These are phyloP conservation scores for Paramyrothecium roridum DNA, from an alignment of 2,329 filamentous ascomycete genomes.

Conservation along the genomic window DNA sequence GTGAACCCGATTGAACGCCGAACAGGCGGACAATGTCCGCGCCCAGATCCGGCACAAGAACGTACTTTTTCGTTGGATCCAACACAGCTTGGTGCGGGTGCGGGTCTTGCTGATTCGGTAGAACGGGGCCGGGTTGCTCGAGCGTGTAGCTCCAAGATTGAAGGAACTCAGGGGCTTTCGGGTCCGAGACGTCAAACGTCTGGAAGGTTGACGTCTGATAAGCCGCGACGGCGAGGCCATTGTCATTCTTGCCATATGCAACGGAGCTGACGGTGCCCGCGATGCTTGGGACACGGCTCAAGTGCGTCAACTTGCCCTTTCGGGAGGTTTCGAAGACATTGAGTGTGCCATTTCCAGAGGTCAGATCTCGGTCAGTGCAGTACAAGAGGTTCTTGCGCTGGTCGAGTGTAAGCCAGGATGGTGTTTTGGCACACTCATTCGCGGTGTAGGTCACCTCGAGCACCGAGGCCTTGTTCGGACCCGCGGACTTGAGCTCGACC, in stretches of 20 bases:
- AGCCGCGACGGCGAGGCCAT: constrained; percentile 39
- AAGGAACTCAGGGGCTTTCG: constrained; percentile 26
- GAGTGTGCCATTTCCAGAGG: constrained; percentile 44
- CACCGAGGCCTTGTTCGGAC: constrained; percentile 2
- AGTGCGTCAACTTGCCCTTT: constrained; percentile 34
- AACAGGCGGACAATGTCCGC: constrained; percentile 60
- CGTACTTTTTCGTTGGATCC: constrained; percentile 61
- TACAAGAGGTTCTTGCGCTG: constrained; percentile 46
- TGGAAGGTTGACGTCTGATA: constrained; percentile 33
- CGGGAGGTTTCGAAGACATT: constrained; percentile 31
- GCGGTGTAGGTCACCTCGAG: constrained; percentile 40
- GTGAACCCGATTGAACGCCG: constrained; percentile 39
- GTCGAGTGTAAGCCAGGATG: constrained; percentile 61
- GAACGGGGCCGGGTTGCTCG: constrained; percentile 30
- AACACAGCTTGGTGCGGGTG: constrained; percentile 64
- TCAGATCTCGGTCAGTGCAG: constrained; percentile 58
- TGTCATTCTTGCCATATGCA: constrained; percentile 37
- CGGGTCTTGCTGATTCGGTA: constrained; percentile 50
- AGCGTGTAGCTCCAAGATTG: constrained; percentile 37
- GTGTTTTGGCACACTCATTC: constrained; percentile 47
- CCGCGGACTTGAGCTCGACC: constrained; percentile 34
- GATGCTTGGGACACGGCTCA: constrained; percentile 30
- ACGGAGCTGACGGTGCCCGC: constrained; percentile 41
- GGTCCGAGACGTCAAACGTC: not conserved
- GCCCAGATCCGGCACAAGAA: constrained; percentile 65